phyloP scores from a whole-genome alignment of 129 eudicot species.

The Centella asiatica region DNA sequence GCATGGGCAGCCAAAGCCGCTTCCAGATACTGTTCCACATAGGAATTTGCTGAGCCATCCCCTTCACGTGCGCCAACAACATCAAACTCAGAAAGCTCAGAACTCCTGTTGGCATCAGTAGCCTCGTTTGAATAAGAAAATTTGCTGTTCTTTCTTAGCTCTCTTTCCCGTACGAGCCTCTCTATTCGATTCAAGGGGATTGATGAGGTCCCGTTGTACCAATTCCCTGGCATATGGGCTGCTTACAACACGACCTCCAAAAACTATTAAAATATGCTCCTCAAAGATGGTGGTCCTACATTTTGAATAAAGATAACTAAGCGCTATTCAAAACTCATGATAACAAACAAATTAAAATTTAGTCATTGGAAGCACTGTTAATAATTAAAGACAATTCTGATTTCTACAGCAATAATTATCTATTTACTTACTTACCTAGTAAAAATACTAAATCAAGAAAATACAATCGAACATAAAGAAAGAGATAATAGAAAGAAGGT shows the following conservation, averaged over 20 bases:
- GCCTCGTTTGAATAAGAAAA: slow-evolving; percentile 32
- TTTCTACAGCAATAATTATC: slow-evolving; percentile 2
- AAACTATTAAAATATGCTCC: slow-evolving; percentile 24
- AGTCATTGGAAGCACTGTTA: neutral
- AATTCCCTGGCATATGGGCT: slow-evolving; percentile 28
- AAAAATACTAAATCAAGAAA: slow-evolving; percentile 13
- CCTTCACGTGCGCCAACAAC: slow-evolving; percentile 16
- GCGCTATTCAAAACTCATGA: slow-evolving; percentile 13
- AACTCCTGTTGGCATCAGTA: slow-evolving; percentile 25
- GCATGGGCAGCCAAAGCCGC: slow-evolving; percentile 20
- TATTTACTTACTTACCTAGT: slow-evolving; percentile 2
- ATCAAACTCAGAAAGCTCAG: slow-evolving; percentile 16
- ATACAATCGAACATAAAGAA: slow-evolving; percentile 17
- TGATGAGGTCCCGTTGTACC: slow-evolving; percentile 21
- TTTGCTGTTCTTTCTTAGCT: slow-evolving; percentile 39
- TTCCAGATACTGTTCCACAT: slow-evolving; percentile 33
- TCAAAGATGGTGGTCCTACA: slow-evolving; percentile 37
- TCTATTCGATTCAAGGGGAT: slow-evolving; percentile 53
- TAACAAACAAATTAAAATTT: slow-evolving; percentile 7
- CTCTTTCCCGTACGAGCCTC: slow-evolving; percentile 59
- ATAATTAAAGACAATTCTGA: neutral
- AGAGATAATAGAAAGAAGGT: slow-evolving; percentile 39
- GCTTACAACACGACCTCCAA: slow-evolving; percentile 34
- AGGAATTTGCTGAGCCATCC: slow-evolving; percentile 20
- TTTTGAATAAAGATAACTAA: slow-evolving; percentile 20